Percentiles rank a stretch among this genome's conserved stretches.
Evolutionary conservation across 1,284 basidiomycete genomes (phyloP).

Genomic region (Taiwanofungus camphoratus): DNA sequence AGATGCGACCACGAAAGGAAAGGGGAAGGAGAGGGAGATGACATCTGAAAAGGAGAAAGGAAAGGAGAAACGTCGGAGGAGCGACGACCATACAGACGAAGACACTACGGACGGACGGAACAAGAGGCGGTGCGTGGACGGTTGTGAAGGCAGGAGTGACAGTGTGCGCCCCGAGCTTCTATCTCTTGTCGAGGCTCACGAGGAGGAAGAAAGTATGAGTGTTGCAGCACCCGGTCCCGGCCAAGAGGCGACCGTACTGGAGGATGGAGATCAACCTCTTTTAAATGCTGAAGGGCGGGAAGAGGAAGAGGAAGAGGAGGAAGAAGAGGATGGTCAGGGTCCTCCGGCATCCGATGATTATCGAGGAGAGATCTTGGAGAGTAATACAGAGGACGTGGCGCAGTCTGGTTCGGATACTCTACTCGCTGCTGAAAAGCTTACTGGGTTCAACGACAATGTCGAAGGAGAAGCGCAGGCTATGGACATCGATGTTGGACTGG

Average conservation of each 20-base stretch:
- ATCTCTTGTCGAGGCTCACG: not conserved
- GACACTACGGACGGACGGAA: not conserved
- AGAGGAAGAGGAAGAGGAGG: conserved; percentile 2
- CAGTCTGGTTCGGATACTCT: too few species aligned
- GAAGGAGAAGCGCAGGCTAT: not conserved
- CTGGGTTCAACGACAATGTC: too few species aligned
- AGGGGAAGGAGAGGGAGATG: not conserved
- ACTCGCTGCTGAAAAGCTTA: too few species aligned
- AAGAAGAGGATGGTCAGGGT: conserved; percentile 4
- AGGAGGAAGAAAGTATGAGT: not conserved
- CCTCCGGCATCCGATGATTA: conserved; percentile 11
- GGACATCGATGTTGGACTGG: not conserved
- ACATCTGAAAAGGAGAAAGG: not conserved
- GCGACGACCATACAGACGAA: not conserved
- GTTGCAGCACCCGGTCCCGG: not conserved
- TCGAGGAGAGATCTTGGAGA: conserved; percentile 11
- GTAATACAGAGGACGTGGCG: not conserved
- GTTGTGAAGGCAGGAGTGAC: not conserved
- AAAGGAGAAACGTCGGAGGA: not conserved
- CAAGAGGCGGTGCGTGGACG: not conserved
- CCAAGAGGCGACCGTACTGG: not conserved
- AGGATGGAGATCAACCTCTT: too few species aligned
- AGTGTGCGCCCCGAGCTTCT: too few species aligned
- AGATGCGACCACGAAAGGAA: not conserved
- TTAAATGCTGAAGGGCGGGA: not conserved